A percentile compares a stretch with the other conserved stretches of the same genome.
Conservation (phyloP, 108 stramenopile genomes). For the Ochromonas danica region DNA sequence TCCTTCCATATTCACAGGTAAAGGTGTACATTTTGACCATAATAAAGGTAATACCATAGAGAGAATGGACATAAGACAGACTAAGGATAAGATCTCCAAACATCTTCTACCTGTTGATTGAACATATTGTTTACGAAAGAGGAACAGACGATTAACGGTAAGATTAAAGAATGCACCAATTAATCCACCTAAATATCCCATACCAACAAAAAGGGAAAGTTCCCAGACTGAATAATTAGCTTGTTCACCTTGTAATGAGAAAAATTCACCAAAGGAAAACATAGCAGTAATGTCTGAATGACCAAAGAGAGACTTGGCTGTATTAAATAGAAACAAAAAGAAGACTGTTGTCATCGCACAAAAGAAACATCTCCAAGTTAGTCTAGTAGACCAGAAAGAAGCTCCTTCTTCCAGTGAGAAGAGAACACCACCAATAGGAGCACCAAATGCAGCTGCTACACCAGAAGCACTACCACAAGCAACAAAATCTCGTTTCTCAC, state of each 20-base stretch:
- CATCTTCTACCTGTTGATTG: constrained; percentile 59
- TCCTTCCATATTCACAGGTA: constrained; percentile 87
- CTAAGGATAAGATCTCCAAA: constrained; percentile 72
- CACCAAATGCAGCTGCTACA: constrained; percentile 78
- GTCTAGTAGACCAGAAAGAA: constrained; percentile 70
- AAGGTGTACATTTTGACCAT: constrained; percentile 79
- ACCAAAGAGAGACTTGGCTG: constrained; percentile 27
- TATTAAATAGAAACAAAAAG: constrained; percentile 6
- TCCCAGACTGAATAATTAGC: constrained; percentile 80
- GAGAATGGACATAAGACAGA: constrained; percentile 66
- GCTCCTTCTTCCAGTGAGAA: constrained; percentile 87
- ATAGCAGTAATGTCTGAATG: constrained; percentile 82
- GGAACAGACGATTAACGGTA: constrained; percentile 76
- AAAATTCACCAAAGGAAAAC: constrained; percentile 89
- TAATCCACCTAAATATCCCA: constrained; percentile 87
- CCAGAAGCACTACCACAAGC: constrained; percentile 84
- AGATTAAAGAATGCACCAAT: constrained; percentile 93
- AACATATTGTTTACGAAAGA: constrained; percentile 79
- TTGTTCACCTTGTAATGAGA: constrained; percentile 42
- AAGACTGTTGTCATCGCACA: constrained; percentile 89
- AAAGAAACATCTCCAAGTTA: constrained; percentile 92
- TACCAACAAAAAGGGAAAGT: constrained; percentile 73
- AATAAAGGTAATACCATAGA: constrained; percentile 78
- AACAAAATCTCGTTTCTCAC: constrained; percentile 70
- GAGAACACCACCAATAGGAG: constrained; percentile 80